A percentile compares a stretch with the other conserved stretches of the same genome.
These are phyloP conservation scores for Syzygium aromaticum DNA, from an alignment of 345 rosid genomes.

Conservation along the genomic window DNA sequence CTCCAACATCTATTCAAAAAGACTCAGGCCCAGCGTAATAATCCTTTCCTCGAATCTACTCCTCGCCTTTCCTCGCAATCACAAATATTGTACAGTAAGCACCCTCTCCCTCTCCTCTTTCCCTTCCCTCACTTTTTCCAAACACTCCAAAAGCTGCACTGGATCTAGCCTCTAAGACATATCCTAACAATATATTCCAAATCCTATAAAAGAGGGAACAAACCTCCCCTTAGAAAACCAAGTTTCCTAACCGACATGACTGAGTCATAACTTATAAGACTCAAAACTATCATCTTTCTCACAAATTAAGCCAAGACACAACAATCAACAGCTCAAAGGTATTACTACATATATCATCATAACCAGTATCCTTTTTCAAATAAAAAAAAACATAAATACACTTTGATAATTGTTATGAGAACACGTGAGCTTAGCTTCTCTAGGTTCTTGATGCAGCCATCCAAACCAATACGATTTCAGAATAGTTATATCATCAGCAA, in stretches of 20 bases:
- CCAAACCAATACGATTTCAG: background rate
- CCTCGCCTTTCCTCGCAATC: background rate
- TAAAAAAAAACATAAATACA: background rate
- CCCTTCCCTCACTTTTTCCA: background rate
- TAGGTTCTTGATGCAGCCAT: background rate
- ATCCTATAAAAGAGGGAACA: background rate
- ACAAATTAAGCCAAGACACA: background rate
- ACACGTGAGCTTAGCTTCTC: background rate
- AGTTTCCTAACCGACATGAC: background rate
- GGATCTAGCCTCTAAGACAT: background rate
- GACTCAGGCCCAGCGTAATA: background rate
- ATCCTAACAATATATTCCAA: background rate
- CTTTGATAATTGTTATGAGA: background rate
- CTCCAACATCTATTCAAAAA: background rate
- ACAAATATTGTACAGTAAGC: background rate
- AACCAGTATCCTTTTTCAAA: background rate
- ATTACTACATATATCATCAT: background rate
- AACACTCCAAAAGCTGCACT: background rate
- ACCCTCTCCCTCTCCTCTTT: background rate
- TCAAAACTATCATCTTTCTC: background rate
- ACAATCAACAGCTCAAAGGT: background rate
- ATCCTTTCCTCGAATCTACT: background rate
- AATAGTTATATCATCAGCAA: background rate
- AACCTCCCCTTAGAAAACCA: background rate
- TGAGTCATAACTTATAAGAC: background rate